Conservation (phyloP, 75 land plant genomes). For the Chamaecyparis obtusa region DNA sequence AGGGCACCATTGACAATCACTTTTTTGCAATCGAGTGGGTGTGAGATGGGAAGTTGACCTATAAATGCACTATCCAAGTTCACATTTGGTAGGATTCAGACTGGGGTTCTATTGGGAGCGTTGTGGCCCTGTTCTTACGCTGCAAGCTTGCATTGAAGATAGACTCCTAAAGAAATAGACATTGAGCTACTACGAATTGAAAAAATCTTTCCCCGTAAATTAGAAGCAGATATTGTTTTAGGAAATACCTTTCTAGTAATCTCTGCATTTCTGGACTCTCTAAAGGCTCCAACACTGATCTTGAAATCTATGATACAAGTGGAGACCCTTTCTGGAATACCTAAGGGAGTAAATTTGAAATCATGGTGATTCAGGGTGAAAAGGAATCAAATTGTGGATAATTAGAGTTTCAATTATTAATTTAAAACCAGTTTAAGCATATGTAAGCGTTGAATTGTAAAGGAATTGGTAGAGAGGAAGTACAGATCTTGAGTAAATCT, state of each 20-base stretch:
- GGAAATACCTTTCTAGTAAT: constrained; percentile 1
- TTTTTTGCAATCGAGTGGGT: no score
- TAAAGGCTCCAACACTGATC: constrained; percentile 37
- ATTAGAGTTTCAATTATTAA: not conserved
- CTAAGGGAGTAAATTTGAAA: constrained; percentile 1
- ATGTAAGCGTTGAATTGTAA: not conserved
- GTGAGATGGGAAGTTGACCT: no score
- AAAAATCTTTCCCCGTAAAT: no score
- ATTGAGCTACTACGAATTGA: no score
- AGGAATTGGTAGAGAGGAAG: not conserved
- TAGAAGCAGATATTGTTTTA: no score
- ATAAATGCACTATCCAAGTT: no score
- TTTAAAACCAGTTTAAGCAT: not conserved
- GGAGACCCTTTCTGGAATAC: constrained; percentile 61
- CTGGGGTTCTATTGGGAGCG: no score
- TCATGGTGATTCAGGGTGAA: not conserved
- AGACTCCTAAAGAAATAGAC: no score
- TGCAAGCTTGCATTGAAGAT: no score
- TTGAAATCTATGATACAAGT: constrained; percentile 47
- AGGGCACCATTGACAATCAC: no score
- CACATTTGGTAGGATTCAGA: no score
- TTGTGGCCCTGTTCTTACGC: no score
- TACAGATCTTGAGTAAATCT: not conserved
- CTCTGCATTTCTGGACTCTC: constrained; percentile 38
- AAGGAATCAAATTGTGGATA: not conserved